Conservation (phyloP, 768 basidiomycete species). For the Pulveroboletus sp. region DNA sequence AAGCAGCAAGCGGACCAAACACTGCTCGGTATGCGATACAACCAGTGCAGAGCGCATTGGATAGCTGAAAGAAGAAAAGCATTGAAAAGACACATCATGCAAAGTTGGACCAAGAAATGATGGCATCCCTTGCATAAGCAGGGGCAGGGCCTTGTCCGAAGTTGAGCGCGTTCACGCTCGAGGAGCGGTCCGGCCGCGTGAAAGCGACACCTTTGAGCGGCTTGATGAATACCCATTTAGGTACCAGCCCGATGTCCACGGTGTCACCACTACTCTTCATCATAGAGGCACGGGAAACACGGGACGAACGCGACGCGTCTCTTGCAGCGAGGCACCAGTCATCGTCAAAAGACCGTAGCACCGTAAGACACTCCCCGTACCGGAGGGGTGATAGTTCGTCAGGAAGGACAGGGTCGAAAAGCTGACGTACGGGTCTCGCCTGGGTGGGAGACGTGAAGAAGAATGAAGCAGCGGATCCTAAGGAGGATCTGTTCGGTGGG, state of each 20-base stretch:
- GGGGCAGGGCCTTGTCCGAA: conserved; percentile 33
- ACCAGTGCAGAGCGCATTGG: neutral
- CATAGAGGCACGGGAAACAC: conserved; percentile 30
- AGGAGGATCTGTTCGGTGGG: conserved; percentile 33
- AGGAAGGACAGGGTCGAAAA: conserved; percentile 64
- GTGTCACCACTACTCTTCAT: conserved; percentile 28
- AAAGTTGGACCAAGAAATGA: conserved; percentile 55
- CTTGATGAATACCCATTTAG: conserved; percentile 73
- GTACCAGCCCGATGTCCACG: conserved; percentile 66
- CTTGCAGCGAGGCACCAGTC: conserved; percentile 76
- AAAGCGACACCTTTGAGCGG: conserved; percentile 54
- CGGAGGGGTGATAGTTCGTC: conserved; percentile 58
- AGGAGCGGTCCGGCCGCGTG: conserved; percentile 59
- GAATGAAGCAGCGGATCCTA: conserved; percentile 27
- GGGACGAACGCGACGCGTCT: conserved; percentile 39
- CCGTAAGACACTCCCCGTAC: conserved; percentile 54
- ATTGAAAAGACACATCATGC: neutral
- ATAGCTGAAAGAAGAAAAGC: neutral
- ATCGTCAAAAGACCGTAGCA: conserved; percentile 69
- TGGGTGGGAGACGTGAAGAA: conserved; percentile 29
- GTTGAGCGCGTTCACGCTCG: conserved; percentile 47
- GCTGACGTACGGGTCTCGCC: conserved; percentile 54
- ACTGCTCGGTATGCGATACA: neutral
- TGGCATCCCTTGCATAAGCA: conserved; percentile 38
- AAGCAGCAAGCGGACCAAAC: neutral